Conservation (phyloP, 2,329 filamentous ascomycete genomes). For the Blastomyces parvus region DNA sequence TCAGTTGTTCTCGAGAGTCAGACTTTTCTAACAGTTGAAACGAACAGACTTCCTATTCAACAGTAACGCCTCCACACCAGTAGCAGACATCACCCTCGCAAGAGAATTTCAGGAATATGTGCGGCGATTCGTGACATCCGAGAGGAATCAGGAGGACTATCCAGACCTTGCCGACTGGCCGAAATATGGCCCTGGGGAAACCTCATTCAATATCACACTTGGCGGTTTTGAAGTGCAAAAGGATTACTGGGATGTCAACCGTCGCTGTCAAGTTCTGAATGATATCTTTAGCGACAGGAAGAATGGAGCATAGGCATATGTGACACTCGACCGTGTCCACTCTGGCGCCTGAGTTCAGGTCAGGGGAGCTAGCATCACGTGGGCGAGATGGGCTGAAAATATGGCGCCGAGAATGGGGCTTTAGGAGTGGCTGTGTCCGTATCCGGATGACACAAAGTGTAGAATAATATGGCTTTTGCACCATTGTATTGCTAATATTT, state of each 20-base stretch:
- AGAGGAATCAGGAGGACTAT: slow-evolving; percentile 5
- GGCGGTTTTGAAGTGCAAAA: slow-evolving; percentile 5
- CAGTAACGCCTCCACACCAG: slow-evolving; percentile 9
- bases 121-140: slow-evolving; percentile 11
- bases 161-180: slow-evolving; percentile 7
- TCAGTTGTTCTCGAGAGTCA: background rate
- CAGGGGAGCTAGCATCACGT: background rate
- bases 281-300: background rate
- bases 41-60: slow-evolving; percentile 10
- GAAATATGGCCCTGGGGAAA: slow-evolving; percentile 6
- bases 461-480: no score
- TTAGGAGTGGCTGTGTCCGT: no score
- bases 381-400: background rate
- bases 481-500: no score
- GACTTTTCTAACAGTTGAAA: background rate
- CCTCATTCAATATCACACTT: slow-evolving; percentile 8
- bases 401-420: no score
- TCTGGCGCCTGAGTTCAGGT: no score
- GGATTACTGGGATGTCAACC: background rate
- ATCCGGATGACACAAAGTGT: no score
- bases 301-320: background rate
- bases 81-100: slow-evolving; percentile 6
- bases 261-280: background rate
- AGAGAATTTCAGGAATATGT: slow-evolving; percentile 12
- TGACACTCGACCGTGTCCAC: background rate